These are phyloP conservation scores for Aspergillus incahuasiensis DNA, from an alignment of 495 filamentous ascomycete genomes.

Conservation along the genomic window DNA sequence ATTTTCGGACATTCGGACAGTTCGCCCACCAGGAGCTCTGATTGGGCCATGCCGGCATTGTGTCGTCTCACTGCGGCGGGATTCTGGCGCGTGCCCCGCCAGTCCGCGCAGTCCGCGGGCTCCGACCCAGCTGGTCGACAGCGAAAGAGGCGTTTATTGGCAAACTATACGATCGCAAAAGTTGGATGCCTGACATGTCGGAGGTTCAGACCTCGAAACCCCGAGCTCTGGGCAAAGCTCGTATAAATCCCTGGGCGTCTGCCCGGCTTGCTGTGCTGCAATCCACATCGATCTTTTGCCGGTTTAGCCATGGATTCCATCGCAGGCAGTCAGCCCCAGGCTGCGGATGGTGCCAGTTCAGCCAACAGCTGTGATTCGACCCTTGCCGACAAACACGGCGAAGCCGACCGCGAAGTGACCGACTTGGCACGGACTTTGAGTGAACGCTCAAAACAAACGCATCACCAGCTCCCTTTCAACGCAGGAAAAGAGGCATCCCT, in stretches of 20 bases:
- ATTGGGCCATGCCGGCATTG: no score
- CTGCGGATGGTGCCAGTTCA: neutral
- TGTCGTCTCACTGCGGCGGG: no score
- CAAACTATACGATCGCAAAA: no score
- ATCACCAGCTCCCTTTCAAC: slow-evolving; percentile 1
- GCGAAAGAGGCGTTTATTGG: no score
- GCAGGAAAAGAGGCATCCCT: slow-evolving; percentile 10
- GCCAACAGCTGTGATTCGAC: neutral
- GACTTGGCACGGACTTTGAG: slow-evolving; percentile 4
- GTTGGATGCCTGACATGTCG: neutral
- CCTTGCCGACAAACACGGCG: neutral
- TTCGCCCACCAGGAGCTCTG: neutral
- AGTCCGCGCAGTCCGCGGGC: neutral
- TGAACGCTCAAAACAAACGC: neutral
- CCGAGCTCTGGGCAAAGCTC: neutral
- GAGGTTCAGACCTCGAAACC: neutral
- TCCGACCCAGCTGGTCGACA: neutral
- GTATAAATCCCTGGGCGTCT: neutral
- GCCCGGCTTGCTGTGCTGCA: neutral
- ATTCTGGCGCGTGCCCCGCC: no score
- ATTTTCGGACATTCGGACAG: neutral
- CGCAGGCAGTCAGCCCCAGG: neutral
- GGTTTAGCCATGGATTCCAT: neutral
- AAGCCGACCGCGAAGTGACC: neutral
- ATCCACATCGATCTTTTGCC: neutral